Base-by-base conservation (phyloP, 2,329 filamentous ascomycete genomes). In the Mariannaea elegans region DNA sequence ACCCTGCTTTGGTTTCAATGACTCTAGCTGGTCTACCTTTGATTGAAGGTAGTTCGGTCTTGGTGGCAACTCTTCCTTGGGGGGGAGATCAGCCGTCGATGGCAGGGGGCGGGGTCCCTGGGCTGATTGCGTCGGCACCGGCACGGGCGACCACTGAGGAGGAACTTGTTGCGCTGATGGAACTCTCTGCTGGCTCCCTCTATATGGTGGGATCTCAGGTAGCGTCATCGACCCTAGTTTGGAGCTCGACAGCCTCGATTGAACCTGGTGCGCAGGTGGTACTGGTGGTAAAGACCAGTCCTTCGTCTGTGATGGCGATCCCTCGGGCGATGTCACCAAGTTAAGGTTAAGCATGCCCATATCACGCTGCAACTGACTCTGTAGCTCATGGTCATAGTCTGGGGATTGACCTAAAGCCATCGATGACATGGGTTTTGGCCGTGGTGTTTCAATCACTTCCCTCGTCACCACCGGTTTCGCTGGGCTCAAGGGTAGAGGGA, bases 281-380 rank as follows among this genome's bases (percentile, higher is more conserved):
- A 75, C 67, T 10, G 73, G 74, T 4, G 67, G 65, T 36, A 56
- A 36, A 31, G 63, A 41, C 58, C 62, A 65, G 2, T 68, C 38
- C 19, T 34, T 64, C 12, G 38, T 31, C 12, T 62, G 55, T 13
- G 65, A 58, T 9, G 48, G 38, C 14, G 66, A 60, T 19, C 39
- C 56, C n/a, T 66, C 61, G 2, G 53, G 59, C 18, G 62, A 59
- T 14, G 52, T 44, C 7, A 67, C 62, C 23, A 76, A 60, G 39
- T 71, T 70, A 42, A 90, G 74, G 54, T 83, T 86, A 65, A 90
- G 76, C 65, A 81, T 80, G 27, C 80, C 80, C 78, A 90, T 84
- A 62, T 90, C 87, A 57, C 82, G 82, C 65, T 86, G 85, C n/a
- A 90, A 74, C 71, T 90, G 86, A 36, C 86, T 83, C 61, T 88